A percentile compares a stretch with the other conserved stretches of the same genome.
Conservation (phyloP, 1,284 basidiomycete genomes). For the Irpex sp. region DNA sequence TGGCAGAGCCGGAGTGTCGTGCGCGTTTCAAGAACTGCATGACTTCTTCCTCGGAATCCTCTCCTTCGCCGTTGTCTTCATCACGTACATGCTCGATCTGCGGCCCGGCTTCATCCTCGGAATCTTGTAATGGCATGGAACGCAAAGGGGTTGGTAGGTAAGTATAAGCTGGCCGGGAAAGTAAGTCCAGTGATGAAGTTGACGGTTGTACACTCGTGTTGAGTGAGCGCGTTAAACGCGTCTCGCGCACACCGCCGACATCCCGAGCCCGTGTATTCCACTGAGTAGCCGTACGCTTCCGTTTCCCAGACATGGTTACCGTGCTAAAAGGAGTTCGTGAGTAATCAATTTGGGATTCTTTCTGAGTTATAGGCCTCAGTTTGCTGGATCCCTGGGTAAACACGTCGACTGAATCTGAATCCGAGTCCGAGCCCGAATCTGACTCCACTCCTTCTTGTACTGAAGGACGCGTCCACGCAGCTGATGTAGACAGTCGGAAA, state of each 20-base stretch:
- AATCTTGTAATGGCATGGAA: neutral
- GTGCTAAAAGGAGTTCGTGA: too few species aligned
- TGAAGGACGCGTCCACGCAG: neutral
- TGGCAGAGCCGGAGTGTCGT: neutral
- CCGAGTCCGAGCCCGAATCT: neutral
- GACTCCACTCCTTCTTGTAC: too few species aligned
- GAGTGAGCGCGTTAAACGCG: too few species aligned
- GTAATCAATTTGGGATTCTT: too few species aligned
- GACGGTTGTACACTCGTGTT: too few species aligned
- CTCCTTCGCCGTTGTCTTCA: neutral
- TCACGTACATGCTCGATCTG: neutral
- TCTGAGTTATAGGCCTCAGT: too few species aligned
- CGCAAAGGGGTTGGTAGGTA: too few species aligned
- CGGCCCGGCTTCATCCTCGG: neutral
- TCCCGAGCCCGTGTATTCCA: too few species aligned
- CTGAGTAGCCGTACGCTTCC: neutral
- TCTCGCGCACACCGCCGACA: too few species aligned
- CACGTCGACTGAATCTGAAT: neutral
- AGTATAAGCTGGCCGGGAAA: too few species aligned
- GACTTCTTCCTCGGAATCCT: slow-evolving; percentile 10
- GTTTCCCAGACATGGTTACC: neutral
- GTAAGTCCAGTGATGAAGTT: too few species aligned
- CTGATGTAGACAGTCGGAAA: slow-evolving; percentile 1
- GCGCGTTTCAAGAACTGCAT: slow-evolving; percentile 2
- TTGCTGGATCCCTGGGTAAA: too few species aligned